Evolutionary conservation across 1,284 basidiomycete species (phyloP).

Genomic region (Rhodotorula sp.): DNA sequence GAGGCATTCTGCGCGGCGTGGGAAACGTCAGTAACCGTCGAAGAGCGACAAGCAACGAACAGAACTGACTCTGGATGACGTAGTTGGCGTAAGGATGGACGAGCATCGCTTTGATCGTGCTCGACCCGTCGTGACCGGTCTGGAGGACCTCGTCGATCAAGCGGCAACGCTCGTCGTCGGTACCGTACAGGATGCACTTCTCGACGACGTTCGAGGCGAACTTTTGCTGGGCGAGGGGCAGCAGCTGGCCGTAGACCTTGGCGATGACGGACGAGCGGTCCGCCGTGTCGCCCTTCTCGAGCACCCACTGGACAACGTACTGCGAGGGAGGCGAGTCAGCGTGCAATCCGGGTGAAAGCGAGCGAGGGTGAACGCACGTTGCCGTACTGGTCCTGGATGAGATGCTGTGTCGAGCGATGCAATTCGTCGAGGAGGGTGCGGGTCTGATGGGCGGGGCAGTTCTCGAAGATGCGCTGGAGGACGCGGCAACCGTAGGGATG

Average conservation of each 20-base stretch:
- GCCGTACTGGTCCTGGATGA: slow-evolving; percentile 51
- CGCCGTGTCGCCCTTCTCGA: slow-evolving; percentile 70
- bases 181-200: slow-evolving; percentile 44
- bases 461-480: slow-evolving; percentile 87
- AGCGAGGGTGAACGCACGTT: slow-evolving; percentile 28
- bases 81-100: slow-evolving; percentile 40
- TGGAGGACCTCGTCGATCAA: slow-evolving; percentile 49
- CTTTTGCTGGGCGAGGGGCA: slow-evolving; percentile 72
- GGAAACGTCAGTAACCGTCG: neutral
- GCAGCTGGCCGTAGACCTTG: slow-evolving; percentile 73
- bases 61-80: slow-evolving; percentile 33
- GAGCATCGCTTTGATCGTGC: slow-evolving; percentile 36
- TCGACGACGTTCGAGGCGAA: slow-evolving; percentile 98
- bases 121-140: slow-evolving; percentile 43
- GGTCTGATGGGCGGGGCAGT: slow-evolving; percentile 64
- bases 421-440: slow-evolving; percentile 80
- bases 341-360: no score
- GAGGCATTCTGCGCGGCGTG: slow-evolving; percentile 17
- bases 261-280: slow-evolving; percentile 70
- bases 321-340: slow-evolving; percentile 3
- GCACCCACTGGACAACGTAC: slow-evolving; percentile 70
- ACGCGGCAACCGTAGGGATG: slow-evolving; percentile 96
- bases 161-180: slow-evolving; percentile 43
- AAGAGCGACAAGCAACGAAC: no score
- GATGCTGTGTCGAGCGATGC: slow-evolving; percentile 46